Conservation (phyloP, 2,329 filamentous ascomycete genomes). For the Fusarium sp. region DNA sequence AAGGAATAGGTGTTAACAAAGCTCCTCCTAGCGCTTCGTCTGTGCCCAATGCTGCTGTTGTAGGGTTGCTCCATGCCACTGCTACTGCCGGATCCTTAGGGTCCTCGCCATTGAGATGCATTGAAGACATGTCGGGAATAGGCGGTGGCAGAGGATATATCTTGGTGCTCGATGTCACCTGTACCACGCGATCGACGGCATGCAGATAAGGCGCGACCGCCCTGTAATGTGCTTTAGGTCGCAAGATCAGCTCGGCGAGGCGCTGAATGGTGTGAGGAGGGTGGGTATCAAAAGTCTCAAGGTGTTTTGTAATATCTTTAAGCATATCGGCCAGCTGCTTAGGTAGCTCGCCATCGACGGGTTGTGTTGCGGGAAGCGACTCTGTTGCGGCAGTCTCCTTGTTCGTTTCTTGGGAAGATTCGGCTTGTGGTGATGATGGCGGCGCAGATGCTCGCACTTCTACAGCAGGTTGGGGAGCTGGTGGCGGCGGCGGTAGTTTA, state of each 20-base stretch:
- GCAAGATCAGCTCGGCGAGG: constrained; percentile 84
- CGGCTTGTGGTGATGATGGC: constrained; percentile 56
- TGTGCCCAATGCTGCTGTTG: constrained; percentile 70
- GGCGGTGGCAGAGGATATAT: constrained; percentile 84
- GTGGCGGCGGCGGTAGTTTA: constrained; percentile 60
- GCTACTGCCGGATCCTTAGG: constrained; percentile 51
- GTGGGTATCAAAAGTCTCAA: constrained; percentile 76
- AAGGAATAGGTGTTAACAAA: constrained; percentile 91
- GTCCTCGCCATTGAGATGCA: constrained; percentile 72
- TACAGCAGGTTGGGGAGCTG: constrained; percentile 52
- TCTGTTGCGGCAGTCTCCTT: constrained; percentile 73
- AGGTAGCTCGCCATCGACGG: constrained; percentile 64
- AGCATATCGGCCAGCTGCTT: constrained; percentile 72
- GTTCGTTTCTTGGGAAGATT: constrained; percentile 67
- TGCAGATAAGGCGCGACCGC: constrained; percentile 87
- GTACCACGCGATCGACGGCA: constrained; percentile 89
- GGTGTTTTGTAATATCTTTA: constrained; percentile 67
- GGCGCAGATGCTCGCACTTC: constrained; percentile 57
- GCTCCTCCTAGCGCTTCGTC: constrained; percentile 93
- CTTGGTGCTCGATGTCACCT: constrained; percentile 84
- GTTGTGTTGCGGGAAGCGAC: constrained; percentile 49
- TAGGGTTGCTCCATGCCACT: constrained; percentile 61
- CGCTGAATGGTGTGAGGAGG: constrained; percentile 95
- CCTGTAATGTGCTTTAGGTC: constrained; percentile 82
- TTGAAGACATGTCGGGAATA: constrained; percentile 66